Evolutionary conservation across 768 basidiomycete genomes (phyloP).

Genomic region (Amanita pallidorosea): DNA sequence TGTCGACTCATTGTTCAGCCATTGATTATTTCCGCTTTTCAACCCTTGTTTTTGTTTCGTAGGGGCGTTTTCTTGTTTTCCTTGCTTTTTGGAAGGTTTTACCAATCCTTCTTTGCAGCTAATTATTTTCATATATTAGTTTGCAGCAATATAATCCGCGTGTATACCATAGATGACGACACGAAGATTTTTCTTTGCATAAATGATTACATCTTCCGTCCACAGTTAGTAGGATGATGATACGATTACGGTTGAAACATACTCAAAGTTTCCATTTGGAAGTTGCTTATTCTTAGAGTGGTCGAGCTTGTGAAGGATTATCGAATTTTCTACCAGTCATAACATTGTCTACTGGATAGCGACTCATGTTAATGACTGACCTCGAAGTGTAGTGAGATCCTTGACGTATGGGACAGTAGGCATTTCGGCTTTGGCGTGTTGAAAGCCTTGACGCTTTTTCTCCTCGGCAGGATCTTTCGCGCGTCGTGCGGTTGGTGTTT

Average conservation of each 20-base stretch:
- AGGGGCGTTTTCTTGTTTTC: background rate
- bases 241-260: slow-evolving; percentile 11
- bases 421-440: background rate
- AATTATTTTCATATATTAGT: slow-evolving; percentile 4
- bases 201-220: slow-evolving; percentile 62
- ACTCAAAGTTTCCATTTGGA: slow-evolving; percentile 59
- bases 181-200: slow-evolving; percentile 69
- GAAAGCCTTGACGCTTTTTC: background rate
- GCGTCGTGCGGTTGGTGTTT: too few relatives aligned
- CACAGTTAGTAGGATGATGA: background rate
- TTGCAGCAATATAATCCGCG: background rate
- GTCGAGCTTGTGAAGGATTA: slow-evolving; percentile 2
- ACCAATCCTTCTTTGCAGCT: slow-evolving; percentile 67
- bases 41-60: background rate
- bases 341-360: background rate
- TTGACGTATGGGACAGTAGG: slow-evolving; percentile 10
- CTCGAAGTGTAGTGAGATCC: slow-evolving; percentile 23
- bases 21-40: background rate
- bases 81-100: slow-evolving; percentile 7
- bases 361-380: slow-evolving; percentile 9
- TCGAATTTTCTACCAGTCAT: background rate
- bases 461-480: background rate
- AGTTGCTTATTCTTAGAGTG: slow-evolving; percentile 19
- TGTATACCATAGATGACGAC: slow-evolving; percentile 67
- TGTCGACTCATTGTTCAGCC: background rate